Evolutionary conservation across 192 early-diverging fungal species (phyloP).

Genomic region (Entomortierella lignicola): DNA sequence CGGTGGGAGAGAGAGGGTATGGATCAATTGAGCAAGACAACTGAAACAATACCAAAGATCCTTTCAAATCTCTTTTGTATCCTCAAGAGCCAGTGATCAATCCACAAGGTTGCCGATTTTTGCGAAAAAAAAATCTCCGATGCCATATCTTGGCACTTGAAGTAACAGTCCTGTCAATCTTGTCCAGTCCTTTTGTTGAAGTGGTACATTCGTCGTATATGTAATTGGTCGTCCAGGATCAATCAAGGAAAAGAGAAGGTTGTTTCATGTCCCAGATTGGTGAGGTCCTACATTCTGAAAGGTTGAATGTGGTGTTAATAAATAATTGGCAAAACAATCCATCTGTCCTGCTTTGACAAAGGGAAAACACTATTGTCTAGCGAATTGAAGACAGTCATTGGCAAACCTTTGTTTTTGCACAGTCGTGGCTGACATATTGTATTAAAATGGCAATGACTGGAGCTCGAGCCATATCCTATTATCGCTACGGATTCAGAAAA

Average conservation of each 20-base stretch:
- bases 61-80: background rate
- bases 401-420: no score
- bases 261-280: conserved; percentile 74
- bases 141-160: background rate
- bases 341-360: conserved; percentile 65
- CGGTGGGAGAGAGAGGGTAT: background rate
- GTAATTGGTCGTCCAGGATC: conserved; percentile 65
- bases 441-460: no score
- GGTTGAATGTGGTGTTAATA: conserved; percentile 76
- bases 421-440: no score
- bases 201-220: conserved; percentile 70
- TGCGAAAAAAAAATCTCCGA: conserved; percentile 8
- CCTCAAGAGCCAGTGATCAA: conserved; percentile 11
- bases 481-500: no score
- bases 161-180: background rate
- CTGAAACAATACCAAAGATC: conserved; percentile 15
- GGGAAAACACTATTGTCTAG: no score
- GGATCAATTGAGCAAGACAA: background rate
- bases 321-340: conserved; percentile 77
- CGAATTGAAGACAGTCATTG: no score
- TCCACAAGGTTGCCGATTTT: conserved; percentile 9
- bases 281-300: conserved; percentile 61
- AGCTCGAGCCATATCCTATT: no score
- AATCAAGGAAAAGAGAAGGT: conserved; percentile 77
- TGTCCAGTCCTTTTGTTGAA: conserved; percentile 67